Base-by-base conservation (phyloP, 495 filamentous ascomycete genomes). In the Xylaria longipes region DNA sequence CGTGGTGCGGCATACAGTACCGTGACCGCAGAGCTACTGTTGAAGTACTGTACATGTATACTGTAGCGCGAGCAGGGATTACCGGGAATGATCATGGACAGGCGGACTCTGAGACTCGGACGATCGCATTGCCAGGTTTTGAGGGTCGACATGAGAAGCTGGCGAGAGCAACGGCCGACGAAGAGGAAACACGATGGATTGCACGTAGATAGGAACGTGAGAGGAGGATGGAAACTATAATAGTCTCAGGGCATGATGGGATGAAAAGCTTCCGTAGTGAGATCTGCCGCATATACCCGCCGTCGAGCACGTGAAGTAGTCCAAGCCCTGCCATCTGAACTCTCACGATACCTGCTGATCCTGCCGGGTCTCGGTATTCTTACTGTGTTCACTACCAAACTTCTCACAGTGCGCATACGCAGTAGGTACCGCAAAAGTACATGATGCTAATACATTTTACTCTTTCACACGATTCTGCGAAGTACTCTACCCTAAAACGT, bases 211-310 rank as follows among this genome's bases (percentile, higher is more conserved):
- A 31, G 25, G 20, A 56, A 31, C 52, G n/a, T 29, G 6, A 31
- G 52, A 56, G 52, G 52, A 31, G 12, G 52, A 56, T 56, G 27
- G 14, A 31, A 56, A 56, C 52, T 17, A 56, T 25, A 17, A 17
- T 22, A 29, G 35, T 33, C 35, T 22, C 35, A 67, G 35, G 35
- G 65, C 63, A 67, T 67, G 65, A 56, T 54, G 65, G 46, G 65
- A 67, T 31, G 65, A 56, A 56, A 67, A 67, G 46, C 46, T 67
- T 56, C 65, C 65, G 65, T 67, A 56, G 31, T 56, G 33, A 67
- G 65, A 65, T 65, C 45, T 65, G 25, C 63, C 63, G 63, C 65
- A 54, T 65, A 50, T 65, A 67, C 46, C 46, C 46, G 46, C 48
- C 22, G 35, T 39, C 29, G 33, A 67, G 65, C 65, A 56, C 48